These are phyloP conservation scores for Ilyonectria mors-panacis DNA, from an alignment of 2,329 filamentous ascomycete genomes.

Conservation along the genomic window DNA sequence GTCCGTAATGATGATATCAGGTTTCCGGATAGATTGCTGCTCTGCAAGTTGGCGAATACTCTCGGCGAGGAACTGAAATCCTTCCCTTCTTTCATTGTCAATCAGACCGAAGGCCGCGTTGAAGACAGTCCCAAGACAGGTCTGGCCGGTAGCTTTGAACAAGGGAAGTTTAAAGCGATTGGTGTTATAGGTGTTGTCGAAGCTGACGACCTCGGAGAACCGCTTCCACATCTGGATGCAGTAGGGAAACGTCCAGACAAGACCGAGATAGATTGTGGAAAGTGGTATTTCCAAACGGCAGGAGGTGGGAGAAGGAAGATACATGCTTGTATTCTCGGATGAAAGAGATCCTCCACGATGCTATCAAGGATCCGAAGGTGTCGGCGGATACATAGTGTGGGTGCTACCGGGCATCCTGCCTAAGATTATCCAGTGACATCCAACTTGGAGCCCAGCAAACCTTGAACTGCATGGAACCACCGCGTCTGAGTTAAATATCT, in stretches of 20 bases:
- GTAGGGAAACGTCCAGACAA: constrained; percentile 34
- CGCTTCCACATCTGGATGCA: constrained; percentile 33
- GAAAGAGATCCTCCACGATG: too few species aligned
- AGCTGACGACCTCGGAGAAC: constrained; percentile 30
- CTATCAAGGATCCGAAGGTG: too few species aligned
- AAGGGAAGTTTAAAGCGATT: constrained; percentile 31
- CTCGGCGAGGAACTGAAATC: constrained; percentile 25
- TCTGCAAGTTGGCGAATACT: constrained; percentile 18
- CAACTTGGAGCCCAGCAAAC: too few species aligned
- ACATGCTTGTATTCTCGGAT: too few species aligned
- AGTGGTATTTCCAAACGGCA: too few species aligned
- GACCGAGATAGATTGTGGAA: too few species aligned
- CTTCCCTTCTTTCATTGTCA: constrained; percentile 30
- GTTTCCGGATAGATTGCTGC: constrained; percentile 13
- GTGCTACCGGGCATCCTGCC: too few species aligned
- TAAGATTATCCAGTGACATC: too few species aligned
- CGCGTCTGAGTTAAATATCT: too few species aligned
- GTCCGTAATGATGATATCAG: constrained; percentile 17
- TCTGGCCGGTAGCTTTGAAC: constrained; percentile 17
- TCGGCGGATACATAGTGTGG: too few species aligned
- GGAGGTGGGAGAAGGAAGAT: too few species aligned
- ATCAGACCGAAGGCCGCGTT: constrained; percentile 31
- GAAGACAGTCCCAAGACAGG: constrained; percentile 22
- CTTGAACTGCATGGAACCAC: too few species aligned
- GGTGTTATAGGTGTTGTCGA: constrained; percentile 36